Base-by-base conservation (phyloP, 768 basidiomycete genomes). In the Amanita pallidorosea region DNA sequence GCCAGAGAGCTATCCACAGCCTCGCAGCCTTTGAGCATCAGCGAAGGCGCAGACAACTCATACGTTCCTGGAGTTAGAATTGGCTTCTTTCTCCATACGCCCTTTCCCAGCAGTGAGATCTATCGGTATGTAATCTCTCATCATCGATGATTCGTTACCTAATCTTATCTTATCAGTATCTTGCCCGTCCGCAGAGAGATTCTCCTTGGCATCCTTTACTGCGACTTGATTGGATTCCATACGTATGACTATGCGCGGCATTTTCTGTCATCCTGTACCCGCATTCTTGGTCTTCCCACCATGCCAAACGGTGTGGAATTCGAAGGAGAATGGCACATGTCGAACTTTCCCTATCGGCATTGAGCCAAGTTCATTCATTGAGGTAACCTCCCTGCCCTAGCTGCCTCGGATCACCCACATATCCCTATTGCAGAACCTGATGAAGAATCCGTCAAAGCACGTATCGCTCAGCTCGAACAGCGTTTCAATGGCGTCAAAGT, bases 181-280 rank as follows among this genome's bases (percentile, higher is more conserved):
- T 74, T 99, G 13, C 96, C 96, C 2, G 96, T 99, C 33, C 86
- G 96, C 45, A 81, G 93, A 51, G 96, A 99, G 68, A 98, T 99
- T 55, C 73, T 99, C n/a, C 82, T 97, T 33, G 96, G 96, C 27
- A 79, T 97, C 40, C 76, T 98, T 12, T 91, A 94, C 65, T 97
- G 90, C 60, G 95, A 99, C 63, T 77, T 99, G 55, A 92, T 99
- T 60, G 96, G 96, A 12, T 99, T 98, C 80, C 96, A 99, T 73
- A 99, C 96, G 7, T 99, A 95, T 68, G 96, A 99, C 67, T 99
- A 99, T 62, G 96, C 96, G 2, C 93, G 96, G 37, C 96, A 99
- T 67, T 99, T 99, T 81, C 76, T 99, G 45, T 98, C 95, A 7
- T 95, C 92, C 38, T 97, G 94, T 67, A 97, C 96, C 2, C 87